phyloP scores from a whole-genome alignment of 768 basidiomycete genomes.

The Tricholomella constricta region DNA sequence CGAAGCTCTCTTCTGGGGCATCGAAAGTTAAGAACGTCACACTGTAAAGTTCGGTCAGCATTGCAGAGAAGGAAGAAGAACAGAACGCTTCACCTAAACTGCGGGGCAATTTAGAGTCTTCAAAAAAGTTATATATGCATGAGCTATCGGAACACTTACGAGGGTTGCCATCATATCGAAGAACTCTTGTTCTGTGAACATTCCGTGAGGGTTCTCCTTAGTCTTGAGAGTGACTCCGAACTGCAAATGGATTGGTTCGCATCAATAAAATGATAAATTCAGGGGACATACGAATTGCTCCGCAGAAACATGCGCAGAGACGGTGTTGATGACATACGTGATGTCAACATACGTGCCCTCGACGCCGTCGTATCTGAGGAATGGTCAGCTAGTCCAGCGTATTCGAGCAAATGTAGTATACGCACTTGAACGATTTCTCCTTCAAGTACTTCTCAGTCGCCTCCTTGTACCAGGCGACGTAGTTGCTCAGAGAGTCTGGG shows the following conservation, averaged over 20 bases:
- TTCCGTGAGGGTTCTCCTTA: constrained; percentile 42
- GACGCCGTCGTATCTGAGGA: constrained; percentile 1
- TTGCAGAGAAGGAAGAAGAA: too few relatives aligned
- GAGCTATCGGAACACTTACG: too few relatives aligned
- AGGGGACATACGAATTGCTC: constrained; percentile 3
- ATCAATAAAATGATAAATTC: neutral
- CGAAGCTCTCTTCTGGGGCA: constrained; percentile 35
- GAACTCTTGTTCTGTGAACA: constrained; percentile 48
- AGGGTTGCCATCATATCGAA: constrained; percentile 43
- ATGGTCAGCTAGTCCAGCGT: neutral
- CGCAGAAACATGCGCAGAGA: constrained; percentile 2
- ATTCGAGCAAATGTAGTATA: neutral
- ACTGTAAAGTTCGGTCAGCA: constrained; percentile 10
- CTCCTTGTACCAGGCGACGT: constrained; percentile 31
- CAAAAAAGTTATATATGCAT: too few relatives aligned
- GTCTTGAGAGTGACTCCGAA: constrained; percentile 50
- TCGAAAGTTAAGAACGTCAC: constrained; percentile 29
- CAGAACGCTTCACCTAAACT: constrained; percentile 13
- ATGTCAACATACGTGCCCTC: constrained; percentile 4
- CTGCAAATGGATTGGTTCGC: too few relatives aligned
- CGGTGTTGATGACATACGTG: constrained; percentile 1
- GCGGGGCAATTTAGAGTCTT: neutral
- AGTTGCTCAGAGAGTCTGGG: constrained; percentile 26
- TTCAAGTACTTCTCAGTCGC: constrained; percentile 30
- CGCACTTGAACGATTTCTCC: constrained; percentile 32